Evolutionary conservation across 2,329 filamentous ascomycete species (phyloP), one percentile per base, ranked within the genome.

Genomic region (Aspergillus candidus): DNA sequence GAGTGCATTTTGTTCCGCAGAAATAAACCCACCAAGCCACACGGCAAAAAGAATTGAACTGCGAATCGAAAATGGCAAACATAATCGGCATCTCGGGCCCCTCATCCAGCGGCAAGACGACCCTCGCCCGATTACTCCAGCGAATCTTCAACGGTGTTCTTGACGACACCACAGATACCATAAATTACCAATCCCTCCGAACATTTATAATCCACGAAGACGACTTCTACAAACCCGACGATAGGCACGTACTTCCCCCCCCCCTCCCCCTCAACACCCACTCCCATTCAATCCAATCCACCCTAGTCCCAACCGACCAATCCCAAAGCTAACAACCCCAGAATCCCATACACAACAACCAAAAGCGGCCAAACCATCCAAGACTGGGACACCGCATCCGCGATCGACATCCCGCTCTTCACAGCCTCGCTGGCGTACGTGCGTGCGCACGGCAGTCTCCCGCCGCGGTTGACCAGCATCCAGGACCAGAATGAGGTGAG

Each of bases 41-140:
- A n/a, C n/a, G n/a, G n/a, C n/a, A n/a, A n/a, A n/a, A n/a, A n/a
- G n/a, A n/a, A n/a, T n/a, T n/a, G n/a, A n/a, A n/a, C n/a, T n/a
- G n/a, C 18, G 18, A 18, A 6, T 1, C 18, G 1, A n/a, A n/a
- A n/a, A 27, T 27, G 22, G 22, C 22, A 27, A 27, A 27, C 48
- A 72, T 95, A 35, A 72, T 97, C 43, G 88, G 83, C 47, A 82
- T 97, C 46, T 94, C 88, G 32, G 93, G 93, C 44, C 88, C 86
- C 52, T 96, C 91, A 2, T 94, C 86, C 3, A 91, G 86, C 57
- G 93, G 93, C 48, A 98, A 98, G 72, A 97, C 93, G 2, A 97
- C 93, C 2, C 78, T 98, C 11, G 86, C 89, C 14, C 80, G 91
- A 2, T 76, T 96, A 11, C 75, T 98, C 13, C 82, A 88, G 46